Conservation (phyloP, 176 grass and related monocot species). For the Paspalum vaginatum region DNA sequence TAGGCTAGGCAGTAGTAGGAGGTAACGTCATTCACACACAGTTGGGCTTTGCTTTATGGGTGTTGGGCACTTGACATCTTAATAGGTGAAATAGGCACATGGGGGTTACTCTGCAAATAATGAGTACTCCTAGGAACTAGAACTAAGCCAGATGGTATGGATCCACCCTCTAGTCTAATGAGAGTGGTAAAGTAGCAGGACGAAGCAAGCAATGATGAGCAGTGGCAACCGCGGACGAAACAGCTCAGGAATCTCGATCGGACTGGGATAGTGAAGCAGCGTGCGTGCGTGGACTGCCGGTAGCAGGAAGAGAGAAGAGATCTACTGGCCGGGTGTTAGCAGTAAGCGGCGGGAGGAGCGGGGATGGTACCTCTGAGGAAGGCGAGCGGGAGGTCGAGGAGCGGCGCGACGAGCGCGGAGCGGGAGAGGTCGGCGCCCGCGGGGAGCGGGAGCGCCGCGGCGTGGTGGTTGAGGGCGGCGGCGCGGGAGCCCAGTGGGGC, state of each 20-base stretch:
- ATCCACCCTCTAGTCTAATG: too few species aligned
- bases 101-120: too few species aligned
- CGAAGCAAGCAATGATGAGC: too few species aligned
- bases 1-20: not conserved
- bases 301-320: not conserved
- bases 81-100: not conserved
- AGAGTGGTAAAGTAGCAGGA: too few species aligned
- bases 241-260: too few species aligned
- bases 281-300: too few species aligned
- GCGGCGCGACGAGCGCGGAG: slow-evolving; percentile 73
- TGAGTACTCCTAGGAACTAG: too few species aligned
- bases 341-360: not conserved
- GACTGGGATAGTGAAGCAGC: too few species aligned
- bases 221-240: too few species aligned
- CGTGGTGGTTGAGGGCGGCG: slow-evolving; percentile 72
- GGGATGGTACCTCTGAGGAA: slow-evolving; percentile 66
- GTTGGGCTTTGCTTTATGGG: not conserved
- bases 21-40: not conserved
- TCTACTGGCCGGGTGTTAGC: not conserved
- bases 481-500: slow-evolving; percentile 71
- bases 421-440: slow-evolving; percentile 79
- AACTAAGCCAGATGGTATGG: too few species aligned
- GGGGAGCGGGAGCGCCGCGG: slow-evolving; percentile 59
- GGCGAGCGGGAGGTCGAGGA: slow-evolving; percentile 78
- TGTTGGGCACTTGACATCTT: too few species aligned